Conservation (phyloP, 176 grass and related monocot species). For the Phyllostachys edulis region DNA sequence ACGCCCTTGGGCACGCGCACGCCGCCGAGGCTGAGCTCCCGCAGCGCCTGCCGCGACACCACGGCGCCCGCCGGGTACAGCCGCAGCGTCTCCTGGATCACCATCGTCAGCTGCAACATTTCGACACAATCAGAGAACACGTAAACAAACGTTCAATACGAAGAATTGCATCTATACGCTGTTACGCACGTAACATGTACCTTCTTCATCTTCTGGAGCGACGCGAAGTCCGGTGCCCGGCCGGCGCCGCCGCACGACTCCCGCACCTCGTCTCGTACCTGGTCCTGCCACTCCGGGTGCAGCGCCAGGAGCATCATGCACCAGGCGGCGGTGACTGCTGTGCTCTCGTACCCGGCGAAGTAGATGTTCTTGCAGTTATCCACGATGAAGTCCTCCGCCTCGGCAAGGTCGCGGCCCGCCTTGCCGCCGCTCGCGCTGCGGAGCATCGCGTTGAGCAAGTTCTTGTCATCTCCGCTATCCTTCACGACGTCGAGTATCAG, state of each 20-base stretch:
- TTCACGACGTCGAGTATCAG: slow-evolving; percentile 56
- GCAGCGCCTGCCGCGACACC: slow-evolving; percentile 73
- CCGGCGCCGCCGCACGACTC: slow-evolving; percentile 7
- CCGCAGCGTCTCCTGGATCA: slow-evolving; percentile 92
- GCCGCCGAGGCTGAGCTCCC: slow-evolving; percentile 55
- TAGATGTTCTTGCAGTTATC: slow-evolving; percentile 96
- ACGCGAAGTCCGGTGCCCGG: slow-evolving; percentile 21
- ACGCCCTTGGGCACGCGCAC: slow-evolving; percentile 64
- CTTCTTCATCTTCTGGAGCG: slow-evolving; percentile 78
- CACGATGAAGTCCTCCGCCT: slow-evolving; percentile 63
- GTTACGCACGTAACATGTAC: not conserved
- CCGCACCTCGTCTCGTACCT: slow-evolving; percentile 43
- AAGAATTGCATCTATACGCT: not conserved
- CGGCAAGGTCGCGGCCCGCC: not conserved
- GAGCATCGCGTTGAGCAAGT: slow-evolving; percentile 63
- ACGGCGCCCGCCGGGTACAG: slow-evolving; percentile 78
- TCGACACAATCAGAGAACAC: not conserved
- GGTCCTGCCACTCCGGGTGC: slow-evolving; percentile 78
- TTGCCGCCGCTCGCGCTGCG: slow-evolving; percentile 29
- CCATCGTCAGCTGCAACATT: slow-evolving; percentile 68
- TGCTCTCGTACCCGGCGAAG: slow-evolving; percentile 85
- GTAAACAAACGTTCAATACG: not conserved
- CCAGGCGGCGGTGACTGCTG: slow-evolving; percentile 73
- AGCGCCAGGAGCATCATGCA: slow-evolving; percentile 73
- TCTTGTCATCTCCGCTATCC: slow-evolving; percentile 25